Base-by-base conservation (phyloP, 2,329 filamentous ascomycete species). In the Monosporascus sp. region DNA sequence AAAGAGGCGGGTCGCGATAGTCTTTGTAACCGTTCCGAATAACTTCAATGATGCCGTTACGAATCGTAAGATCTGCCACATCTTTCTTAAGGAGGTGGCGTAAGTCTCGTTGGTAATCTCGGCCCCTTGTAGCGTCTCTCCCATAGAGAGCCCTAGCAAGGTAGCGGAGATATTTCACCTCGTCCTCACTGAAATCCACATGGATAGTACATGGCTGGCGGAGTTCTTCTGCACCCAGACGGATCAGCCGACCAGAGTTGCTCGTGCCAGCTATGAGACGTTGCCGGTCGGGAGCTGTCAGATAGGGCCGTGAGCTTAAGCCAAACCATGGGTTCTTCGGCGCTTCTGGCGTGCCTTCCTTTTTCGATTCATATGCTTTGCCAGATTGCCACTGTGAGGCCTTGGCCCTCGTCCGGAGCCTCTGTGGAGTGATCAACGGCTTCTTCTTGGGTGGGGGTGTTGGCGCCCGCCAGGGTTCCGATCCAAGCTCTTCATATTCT, bases 41-140 rank as follows among this genome's bases (percentile, higher is more conserved):
- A n/a, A 53, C 49, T 5, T 57, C 53, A 15, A 59, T 49, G 11
- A 67, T 51, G 9, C 53, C 53, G 27, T 44, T 11, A 25, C 25
- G 52, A 2, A 63, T 45, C 11, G 31, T 49, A 5, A 42, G 47
- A 31, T 54, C 54, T 24, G 31, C 31, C 31, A 22, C 37, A n/a
- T 52, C 53, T 20, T 66, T 66, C 48, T 65, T 68, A 6, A 66
- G 47, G 3, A 69, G 22, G 48, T 66, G 62, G 14, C 64, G 62
- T 18, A 69, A 46, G 41, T 69, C 65, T 18, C 55, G 55, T 2
- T 58, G 20, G 20, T 49, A 48, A 6, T 58, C 54, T 37, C 61
- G 24, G 3, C 51, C 34, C 24, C 51, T 54, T 2, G 48, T 25
- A 3, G 44, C 38, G 4, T 50, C 49, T 37, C 41, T 63, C 27